A percentile compares a stretch with the other conserved stretches of the same genome.
Evolutionary conservation across 768 basidiomycete species (phyloP).

Genomic region (Trichaptum fuscoviolaceum): DNA sequence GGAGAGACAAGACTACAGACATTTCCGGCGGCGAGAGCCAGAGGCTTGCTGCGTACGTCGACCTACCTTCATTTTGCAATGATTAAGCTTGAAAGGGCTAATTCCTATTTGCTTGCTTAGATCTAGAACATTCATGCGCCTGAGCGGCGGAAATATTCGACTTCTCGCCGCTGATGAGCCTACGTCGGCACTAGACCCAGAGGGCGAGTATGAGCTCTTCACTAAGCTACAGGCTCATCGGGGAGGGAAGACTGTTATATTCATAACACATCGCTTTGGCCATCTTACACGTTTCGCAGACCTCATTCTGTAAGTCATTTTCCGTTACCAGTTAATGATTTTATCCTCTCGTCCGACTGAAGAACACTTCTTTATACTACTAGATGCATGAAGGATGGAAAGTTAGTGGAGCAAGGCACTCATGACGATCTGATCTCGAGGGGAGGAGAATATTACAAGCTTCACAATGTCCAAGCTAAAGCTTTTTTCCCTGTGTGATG

Average conservation of each 20-base stretch:
- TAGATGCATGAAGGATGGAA: not conserved
- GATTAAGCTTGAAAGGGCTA: not conserved
- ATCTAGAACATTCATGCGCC: slow-evolving; percentile 37
- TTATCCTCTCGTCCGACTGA: not conserved
- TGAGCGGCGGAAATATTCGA: slow-evolving; percentile 31
- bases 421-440: not conserved
- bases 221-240: slow-evolving; percentile 17
- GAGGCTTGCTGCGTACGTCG: slow-evolving; percentile 13
- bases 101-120: not conserved
- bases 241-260: slow-evolving; percentile 47
- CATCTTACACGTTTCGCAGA: slow-evolving; percentile 46
- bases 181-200: slow-evolving; percentile 50
- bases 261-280: slow-evolving; percentile 53
- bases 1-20: not conserved
- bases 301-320: slow-evolving; percentile 40
- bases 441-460: not conserved
- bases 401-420: not conserved
- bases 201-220: slow-evolving; percentile 37
- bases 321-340: not conserved
- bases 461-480: not conserved
- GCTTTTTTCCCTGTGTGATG: not conserved
- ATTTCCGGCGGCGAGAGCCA: slow-evolving; percentile 22
- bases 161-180: slow-evolving; percentile 57
- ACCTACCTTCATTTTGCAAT: not conserved
- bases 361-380: not conserved